These are phyloP conservation scores for Lipomyces sp. DNA, from an alignment of 805 yeast genomes.

Conservation along the genomic window DNA sequence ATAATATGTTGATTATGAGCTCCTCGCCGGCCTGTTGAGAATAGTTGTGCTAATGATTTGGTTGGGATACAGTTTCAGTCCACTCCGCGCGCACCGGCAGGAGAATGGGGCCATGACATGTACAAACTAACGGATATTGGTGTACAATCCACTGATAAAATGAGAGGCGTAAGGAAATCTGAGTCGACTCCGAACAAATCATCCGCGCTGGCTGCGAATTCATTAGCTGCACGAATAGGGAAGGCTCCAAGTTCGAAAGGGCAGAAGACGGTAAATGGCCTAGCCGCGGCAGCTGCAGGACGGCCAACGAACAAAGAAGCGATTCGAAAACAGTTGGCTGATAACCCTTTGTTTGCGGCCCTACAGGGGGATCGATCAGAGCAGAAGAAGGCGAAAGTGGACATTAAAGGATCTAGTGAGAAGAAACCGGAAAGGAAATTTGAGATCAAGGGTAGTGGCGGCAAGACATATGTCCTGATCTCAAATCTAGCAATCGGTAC, in stretches of 20 bases:
- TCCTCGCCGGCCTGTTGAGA: not conserved
- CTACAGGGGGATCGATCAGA: constrained; percentile 28
- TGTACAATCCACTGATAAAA: not conserved
- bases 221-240: constrained; percentile 35
- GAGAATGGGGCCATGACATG: constrained; percentile 33
- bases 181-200: constrained; percentile 5
- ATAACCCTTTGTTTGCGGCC: constrained; percentile 32
- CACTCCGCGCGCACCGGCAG: constrained; percentile 18
- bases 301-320: constrained; percentile 4
- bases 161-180: not conserved
- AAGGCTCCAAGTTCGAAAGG: constrained; percentile 17
- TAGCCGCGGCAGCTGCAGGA: not conserved
- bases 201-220: constrained; percentile 23
- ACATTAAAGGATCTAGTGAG: not conserved
- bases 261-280: not conserved
- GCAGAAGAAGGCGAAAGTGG: constrained; percentile 7
- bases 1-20: not conserved
- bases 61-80: not conserved
- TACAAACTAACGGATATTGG: constrained; percentile 5
- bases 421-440: constrained; percentile 12
- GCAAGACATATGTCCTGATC: constrained; percentile 37
- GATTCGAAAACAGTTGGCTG: constrained; percentile 22
- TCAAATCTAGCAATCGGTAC: constrained; percentile 45
- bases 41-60: not conserved
- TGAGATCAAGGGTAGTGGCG: constrained; percentile 31